Evolutionary conservation across 73 alveolate genomes (phyloP), one percentile per base, ranked within the genome.

Genomic region (Loxodes magnus): DNA sequence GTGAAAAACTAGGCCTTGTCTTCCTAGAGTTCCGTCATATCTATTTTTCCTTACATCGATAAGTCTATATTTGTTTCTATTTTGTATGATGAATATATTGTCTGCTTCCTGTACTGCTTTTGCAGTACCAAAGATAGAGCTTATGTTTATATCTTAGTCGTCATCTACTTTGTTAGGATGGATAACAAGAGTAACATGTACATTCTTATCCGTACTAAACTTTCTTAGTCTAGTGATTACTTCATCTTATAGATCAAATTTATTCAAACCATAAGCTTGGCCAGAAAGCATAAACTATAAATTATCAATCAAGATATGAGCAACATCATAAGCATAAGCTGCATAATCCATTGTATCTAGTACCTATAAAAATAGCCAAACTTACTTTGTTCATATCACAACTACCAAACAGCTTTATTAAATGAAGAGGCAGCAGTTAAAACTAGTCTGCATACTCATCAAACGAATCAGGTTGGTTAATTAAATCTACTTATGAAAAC

Each of bases 121-220:
- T 0, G 94, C 94, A 25, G 90, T 53, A 17, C 97, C 97, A 59
- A 82, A 87, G 2, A 87, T 76, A 0, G 88, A 64, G 23, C 88
- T 73, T 27, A 78, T 70, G 12, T 62, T 72, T 15, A 87, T 55
- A 28, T 77, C 87, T 29, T 71, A 75, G 26, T 74, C 90, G 35
- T 87, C 97, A 49, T 87, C 97, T 7, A 73, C 92, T 61, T 87
- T 87, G 70, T 76, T 77, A 7, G 97, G 97, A 74, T 87, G 97
- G 56, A 87, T 68, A 15, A 87, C 92, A 12, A 82, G 55, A 5
- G 88, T 68, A 27, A 82, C 31, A 51, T 87, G 97, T 1, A 83
- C 82, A 24, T 78, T 71, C 37, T 52, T 52, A 23, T 77, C 86
- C 9, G 94, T 77, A 20, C 91, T 75, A 21, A 82, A 55, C 28